A percentile compares a stretch with the other conserved stretches of the same genome.
phyloP scores from a whole-genome alignment of 768 basidiomycete genomes.

The Calocybe cyanea region DNA sequence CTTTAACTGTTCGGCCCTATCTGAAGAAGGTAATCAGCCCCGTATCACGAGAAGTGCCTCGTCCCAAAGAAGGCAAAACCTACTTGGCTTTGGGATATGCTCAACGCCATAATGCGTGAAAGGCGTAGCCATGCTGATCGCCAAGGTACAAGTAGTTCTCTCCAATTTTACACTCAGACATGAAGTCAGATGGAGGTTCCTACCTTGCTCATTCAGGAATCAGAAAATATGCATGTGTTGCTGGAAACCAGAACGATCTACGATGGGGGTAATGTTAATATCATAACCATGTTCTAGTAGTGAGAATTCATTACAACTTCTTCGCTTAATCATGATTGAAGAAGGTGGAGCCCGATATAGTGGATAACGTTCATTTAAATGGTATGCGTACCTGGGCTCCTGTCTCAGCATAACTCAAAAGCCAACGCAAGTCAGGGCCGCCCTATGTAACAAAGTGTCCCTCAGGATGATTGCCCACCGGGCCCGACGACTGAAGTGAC shows the following conservation, averaged over 20 bases:
- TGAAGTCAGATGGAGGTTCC: constrained; percentile 20
- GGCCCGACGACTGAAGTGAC: background rate
- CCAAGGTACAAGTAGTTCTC: constrained; percentile 28
- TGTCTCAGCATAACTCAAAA: constrained; percentile 22
- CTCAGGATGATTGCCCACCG: background rate
- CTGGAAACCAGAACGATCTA: constrained; percentile 29
- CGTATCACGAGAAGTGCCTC: constrained; percentile 16
- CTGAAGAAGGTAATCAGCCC: constrained; percentile 17
- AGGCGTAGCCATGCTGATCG: constrained; percentile 27
- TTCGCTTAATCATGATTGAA: constrained; percentile 15
- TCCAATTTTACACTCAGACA: constrained; percentile 17
- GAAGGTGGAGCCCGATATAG: constrained; percentile 11
- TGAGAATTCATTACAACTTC: constrained; percentile 11
- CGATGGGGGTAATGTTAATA: constrained; percentile 11
- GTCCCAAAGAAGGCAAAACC: constrained; percentile 12
- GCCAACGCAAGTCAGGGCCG: background rate
- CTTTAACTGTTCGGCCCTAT: constrained; percentile 36
- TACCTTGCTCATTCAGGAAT: constrained; percentile 13
- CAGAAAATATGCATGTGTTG: constrained; percentile 15
- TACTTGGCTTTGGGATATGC: constrained; percentile 13
- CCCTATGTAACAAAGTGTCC: no score
- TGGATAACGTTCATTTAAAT: constrained; percentile 13
- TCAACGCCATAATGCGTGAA: constrained; percentile 28
- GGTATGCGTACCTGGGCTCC: constrained; percentile 17
- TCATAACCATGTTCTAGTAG: constrained; percentile 6